These are phyloP conservation scores for Eucalyptus sp. DNA, from an alignment of 345 rosid genomes.

Conservation along the genomic window DNA sequence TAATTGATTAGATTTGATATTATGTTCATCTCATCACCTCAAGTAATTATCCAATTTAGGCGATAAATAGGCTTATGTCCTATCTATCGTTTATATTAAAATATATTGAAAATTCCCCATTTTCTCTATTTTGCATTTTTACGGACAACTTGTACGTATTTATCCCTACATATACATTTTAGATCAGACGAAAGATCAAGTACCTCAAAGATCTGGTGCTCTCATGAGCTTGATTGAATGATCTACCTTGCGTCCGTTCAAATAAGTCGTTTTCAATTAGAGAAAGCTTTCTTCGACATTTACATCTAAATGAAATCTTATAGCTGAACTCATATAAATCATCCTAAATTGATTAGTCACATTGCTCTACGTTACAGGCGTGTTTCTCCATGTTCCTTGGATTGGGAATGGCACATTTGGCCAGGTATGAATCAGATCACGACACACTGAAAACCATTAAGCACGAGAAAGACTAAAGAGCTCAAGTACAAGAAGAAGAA, in stretches of 20 bases:
- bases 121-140: neutral
- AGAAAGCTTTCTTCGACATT: neutral
- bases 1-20: too few species aligned
- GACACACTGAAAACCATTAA: rapidly evolving
- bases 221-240: neutral
- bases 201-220: neutral
- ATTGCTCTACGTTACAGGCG: rapidly evolving
- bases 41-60: neutral
- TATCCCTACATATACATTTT: neutral
- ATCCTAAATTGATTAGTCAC: neutral
- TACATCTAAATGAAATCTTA: neutral
- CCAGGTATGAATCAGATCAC: rapidly evolving
- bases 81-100: too few species aligned
- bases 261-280: neutral
- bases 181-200: neutral
- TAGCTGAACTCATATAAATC: rapidly evolving
- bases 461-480: neutral
- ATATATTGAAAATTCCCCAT: too few species aligned
- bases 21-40: neutral
- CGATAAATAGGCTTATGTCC: neutral
- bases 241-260: neutral
- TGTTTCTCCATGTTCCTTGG: neutral
- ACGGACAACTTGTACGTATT: neutral
- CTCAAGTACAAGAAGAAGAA: neutral
- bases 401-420: neutral